phyloP scores from a whole-genome alignment of 352 stramenopile species.

The Phytophthora pluvialis region DNA sequence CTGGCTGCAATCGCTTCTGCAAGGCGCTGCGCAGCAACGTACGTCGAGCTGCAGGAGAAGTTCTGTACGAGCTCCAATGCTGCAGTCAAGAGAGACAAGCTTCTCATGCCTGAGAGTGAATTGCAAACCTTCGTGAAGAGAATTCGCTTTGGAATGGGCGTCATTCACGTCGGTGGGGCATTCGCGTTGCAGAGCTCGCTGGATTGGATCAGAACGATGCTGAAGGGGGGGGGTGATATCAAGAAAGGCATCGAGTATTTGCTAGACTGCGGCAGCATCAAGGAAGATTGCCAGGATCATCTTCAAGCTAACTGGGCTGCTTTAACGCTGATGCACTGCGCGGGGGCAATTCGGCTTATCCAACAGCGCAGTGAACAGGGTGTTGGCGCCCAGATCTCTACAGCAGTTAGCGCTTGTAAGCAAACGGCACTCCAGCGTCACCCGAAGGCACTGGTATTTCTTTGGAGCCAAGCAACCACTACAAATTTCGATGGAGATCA shows the following conservation, averaged over 20 bases:
- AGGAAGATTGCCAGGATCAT: background rate
- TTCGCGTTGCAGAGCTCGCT: constrained; percentile 29
- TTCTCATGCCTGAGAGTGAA: constrained; percentile 22
- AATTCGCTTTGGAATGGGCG: constrained; percentile 41
- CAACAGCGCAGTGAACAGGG: constrained; percentile 20
- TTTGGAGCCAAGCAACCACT: constrained; percentile 34
- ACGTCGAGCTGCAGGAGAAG: constrained; percentile 30
- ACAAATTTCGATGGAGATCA: constrained; percentile 14
- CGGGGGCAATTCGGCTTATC: constrained; percentile 28
- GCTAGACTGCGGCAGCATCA: constrained; percentile 20
- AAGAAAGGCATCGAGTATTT: constrained; percentile 39
- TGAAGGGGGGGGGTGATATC: constrained; percentile 29
- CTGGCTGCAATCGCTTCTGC: constrained; percentile 38
- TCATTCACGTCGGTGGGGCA: constrained; percentile 40
- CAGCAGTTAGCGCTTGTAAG: constrained; percentile 12
- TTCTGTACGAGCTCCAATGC: constrained; percentile 8
- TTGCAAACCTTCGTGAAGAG: constrained; percentile 22
- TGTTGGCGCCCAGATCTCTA: constrained; percentile 2
- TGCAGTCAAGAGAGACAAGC: constrained; percentile 13
- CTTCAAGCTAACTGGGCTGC: constrained; percentile 40
- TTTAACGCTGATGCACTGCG: constrained; percentile 42
- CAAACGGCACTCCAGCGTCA: constrained; percentile 25
- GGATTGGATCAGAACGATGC: constrained; percentile 36
- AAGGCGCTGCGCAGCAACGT: constrained; percentile 32
- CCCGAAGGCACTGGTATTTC: constrained; percentile 43